These are phyloP conservation scores for Musa balbisiana DNA, from an alignment of 202 grass and related monocot species.

Conservation along the genomic window DNA sequence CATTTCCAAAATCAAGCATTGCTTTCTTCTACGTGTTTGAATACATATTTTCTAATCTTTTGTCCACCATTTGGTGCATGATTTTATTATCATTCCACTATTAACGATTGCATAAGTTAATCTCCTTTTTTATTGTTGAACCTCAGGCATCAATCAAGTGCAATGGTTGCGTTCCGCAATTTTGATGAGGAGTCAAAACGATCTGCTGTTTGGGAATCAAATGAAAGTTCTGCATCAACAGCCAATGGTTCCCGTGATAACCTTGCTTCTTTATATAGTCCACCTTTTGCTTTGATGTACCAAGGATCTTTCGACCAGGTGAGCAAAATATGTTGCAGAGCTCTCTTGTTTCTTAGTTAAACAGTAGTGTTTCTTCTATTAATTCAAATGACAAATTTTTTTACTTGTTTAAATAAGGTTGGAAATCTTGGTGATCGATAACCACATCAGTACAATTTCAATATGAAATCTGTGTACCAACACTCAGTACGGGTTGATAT, in stretches of 20 bases:
- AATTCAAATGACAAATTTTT: not conserved
- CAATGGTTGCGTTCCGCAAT: conserved; percentile 54
- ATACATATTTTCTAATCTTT: too few species aligned
- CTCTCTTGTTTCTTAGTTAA: conserved; percentile 8
- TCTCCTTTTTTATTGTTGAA: not conserved
- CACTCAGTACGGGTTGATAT: too few species aligned
- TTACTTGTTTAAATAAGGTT: not conserved
- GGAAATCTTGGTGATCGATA: too few species aligned
- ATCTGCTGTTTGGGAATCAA: conserved; percentile 75
- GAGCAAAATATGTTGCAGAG: not conserved
- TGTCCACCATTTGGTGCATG: too few species aligned
- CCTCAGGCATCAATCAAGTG: conserved; percentile 39
- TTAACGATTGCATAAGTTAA: too few species aligned
- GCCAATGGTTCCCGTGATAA: conserved; percentile 43
- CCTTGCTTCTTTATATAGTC: conserved; percentile 83
- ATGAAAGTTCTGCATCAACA: conserved; percentile 36
- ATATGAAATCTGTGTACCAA: not conserved
- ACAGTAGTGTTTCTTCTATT: not conserved
- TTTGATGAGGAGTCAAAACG: conserved; percentile 81
- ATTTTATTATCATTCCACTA: too few species aligned
- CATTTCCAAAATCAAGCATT: too few species aligned
- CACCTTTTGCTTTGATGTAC: conserved; percentile 78
- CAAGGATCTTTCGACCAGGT: conserved; percentile 95
- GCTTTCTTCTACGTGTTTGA: too few species aligned
- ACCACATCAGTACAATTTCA: not conserved